A percentile compares a stretch with the other conserved stretches of the same genome.
Conservation (phyloP, 2,329 filamentous ascomycete genomes). For the Ceratocystiopsis minuta region DNA sequence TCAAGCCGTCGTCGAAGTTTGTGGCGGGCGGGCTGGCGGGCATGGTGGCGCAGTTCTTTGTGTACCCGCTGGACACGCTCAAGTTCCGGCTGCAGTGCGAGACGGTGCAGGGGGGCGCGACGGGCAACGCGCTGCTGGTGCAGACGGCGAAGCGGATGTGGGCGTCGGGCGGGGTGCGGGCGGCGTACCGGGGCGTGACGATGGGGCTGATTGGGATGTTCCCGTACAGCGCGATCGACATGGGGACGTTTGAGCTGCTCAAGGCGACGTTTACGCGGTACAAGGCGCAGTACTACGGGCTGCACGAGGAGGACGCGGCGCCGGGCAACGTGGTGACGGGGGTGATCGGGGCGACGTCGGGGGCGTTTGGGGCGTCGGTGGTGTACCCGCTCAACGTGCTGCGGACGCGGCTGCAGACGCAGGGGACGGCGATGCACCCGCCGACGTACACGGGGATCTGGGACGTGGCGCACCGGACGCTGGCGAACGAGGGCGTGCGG, state of each 20-base stretch:
- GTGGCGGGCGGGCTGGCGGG: slow-evolving; percentile 78
- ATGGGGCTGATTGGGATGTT: slow-evolving; percentile 96
- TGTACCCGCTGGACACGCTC: slow-evolving; percentile 83
- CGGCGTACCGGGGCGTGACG: slow-evolving; percentile 80
- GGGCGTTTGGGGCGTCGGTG: slow-evolving; percentile 78
- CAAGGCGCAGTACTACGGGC: slow-evolving; percentile 49
- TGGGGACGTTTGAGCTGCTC: slow-evolving; percentile 85
- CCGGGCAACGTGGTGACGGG: slow-evolving; percentile 73
- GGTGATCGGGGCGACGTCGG: slow-evolving; percentile 76
- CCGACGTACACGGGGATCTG: slow-evolving; percentile 78
- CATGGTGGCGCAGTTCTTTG: slow-evolving; percentile 87
- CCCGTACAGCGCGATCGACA: slow-evolving; percentile 90
- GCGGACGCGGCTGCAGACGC: slow-evolving; percentile 78
- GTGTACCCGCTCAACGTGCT: slow-evolving; percentile 93
- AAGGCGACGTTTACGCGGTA: slow-evolving; percentile 56
- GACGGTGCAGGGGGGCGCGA: slow-evolving; percentile 68
- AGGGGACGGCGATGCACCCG: slow-evolving; percentile 82
- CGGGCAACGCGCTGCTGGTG: slow-evolving; percentile 64
- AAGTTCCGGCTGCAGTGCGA: slow-evolving; percentile 84
- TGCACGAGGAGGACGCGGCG: slow-evolving; percentile 67
- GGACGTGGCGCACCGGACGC: slow-evolving; percentile 72
- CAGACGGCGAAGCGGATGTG: slow-evolving; percentile 80
- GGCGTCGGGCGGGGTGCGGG: slow-evolving; percentile 50
- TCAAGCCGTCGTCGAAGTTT: slow-evolving; percentile 76
- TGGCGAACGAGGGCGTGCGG: slow-evolving; percentile 63